Percentiles rank a stretch among this genome's conserved stretches.
Conservation (phyloP, 2,329 filamentous ascomycete species). For the Lomentospora prolificans region DNA sequence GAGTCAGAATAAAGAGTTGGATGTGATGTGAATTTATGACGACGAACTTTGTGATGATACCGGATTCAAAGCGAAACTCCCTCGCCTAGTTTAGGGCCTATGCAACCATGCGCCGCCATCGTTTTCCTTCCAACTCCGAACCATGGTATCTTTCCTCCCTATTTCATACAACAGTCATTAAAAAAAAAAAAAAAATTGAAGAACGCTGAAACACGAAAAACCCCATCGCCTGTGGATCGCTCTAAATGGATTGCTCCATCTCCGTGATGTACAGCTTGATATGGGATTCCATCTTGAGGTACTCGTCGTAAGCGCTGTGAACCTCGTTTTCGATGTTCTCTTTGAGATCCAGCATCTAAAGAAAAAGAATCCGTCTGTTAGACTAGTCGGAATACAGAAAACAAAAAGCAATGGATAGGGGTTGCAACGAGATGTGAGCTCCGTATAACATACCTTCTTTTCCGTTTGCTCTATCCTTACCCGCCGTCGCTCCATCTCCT, state of each 20-base stretch:
- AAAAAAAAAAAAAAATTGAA: not conserved
- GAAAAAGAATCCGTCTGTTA: not conserved
- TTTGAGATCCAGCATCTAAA: conserved; percentile 90
- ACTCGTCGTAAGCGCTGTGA: conserved; percentile 82
- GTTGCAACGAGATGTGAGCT: conserved; percentile 4
- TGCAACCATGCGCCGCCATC: not conserved
- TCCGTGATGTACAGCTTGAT: conserved; percentile 97
- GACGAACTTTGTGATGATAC: not conserved
- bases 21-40: not conserved
- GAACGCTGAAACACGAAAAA: not conserved
- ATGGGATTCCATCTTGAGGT: conserved; percentile 93
- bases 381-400: too few species aligned
- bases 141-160: conserved; percentile 24
- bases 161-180: conserved; percentile 9
- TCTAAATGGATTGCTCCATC: conserved; percentile 79
- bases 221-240: conserved; percentile 11
- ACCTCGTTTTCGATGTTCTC: conserved; percentile 96
- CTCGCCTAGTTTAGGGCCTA: not conserved
- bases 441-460: conserved; percentile 66
- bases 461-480: conserved; percentile 97
- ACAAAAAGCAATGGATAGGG: too few species aligned
- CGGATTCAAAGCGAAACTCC: not conserved
- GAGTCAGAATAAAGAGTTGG: not conserved
- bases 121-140: conserved; percentile 19
- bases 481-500: conserved; percentile 83